phyloP scores from a whole-genome alignment of 768 basidiomycete species.

The Rhodotorula toruloides region DNA sequence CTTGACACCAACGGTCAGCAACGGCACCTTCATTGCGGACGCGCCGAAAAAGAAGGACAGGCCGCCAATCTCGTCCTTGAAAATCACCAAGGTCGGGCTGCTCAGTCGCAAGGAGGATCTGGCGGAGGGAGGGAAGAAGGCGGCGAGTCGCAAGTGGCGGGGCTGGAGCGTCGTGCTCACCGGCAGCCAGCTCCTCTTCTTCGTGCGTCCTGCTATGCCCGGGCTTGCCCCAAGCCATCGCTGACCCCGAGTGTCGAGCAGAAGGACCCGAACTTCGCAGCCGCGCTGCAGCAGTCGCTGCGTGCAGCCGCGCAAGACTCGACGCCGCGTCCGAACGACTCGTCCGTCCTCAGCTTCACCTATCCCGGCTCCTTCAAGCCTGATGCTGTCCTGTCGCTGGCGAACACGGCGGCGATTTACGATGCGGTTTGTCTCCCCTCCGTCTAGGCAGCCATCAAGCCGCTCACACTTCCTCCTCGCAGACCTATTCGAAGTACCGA shows the following conservation, averaged over 20 bases:
- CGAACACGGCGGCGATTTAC: constrained; percentile 70
- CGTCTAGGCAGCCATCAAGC: background rate
- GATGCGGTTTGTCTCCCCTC: constrained; percentile 52
- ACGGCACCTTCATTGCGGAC: constrained; percentile 22
- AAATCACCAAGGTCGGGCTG: constrained; percentile 72
- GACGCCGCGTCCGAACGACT: constrained; percentile 23
- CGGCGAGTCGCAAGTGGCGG: constrained; percentile 78
- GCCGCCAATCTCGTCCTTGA: constrained; percentile 50
- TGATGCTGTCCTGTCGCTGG: constrained; percentile 76
- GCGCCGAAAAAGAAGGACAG: constrained; percentile 13
- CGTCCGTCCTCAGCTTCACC: constrained; percentile 33
- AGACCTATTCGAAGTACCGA: constrained; percentile 53
- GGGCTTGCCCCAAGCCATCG: too few species aligned
- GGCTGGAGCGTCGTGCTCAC: constrained; percentile 78
- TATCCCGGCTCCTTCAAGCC: constrained; percentile 54
- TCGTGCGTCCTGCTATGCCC: constrained; percentile 45
- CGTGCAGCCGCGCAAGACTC: background rate
- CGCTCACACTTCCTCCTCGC: background rate
- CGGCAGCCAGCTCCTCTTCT: constrained; percentile 83
- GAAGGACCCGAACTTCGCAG: constrained; percentile 33
- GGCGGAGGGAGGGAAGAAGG: constrained; percentile 68
- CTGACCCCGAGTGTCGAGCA: background rate
- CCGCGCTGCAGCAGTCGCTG: constrained; percentile 18
- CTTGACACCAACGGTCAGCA: constrained; percentile 18
- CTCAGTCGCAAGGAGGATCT: constrained; percentile 73